Base-by-base conservation (phyloP, 1,139 yeast genomes). In the Yamadazyma triangularis region DNA sequence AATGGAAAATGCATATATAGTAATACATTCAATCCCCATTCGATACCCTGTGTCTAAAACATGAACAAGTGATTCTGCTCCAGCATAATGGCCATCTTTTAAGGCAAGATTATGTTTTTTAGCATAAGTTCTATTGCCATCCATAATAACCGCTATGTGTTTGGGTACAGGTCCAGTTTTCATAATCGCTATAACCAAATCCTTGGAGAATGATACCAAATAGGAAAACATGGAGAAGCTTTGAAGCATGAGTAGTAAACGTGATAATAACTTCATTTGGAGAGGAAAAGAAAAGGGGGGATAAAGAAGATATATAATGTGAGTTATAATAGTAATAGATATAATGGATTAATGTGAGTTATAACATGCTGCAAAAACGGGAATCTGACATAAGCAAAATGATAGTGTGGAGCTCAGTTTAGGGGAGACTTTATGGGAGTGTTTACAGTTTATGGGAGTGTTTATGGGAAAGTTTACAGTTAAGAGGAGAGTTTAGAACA, bases 61-160 rank as follows among this genome's bases (percentile, higher is more conserved):
- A 25, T 57, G 53, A n/a, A 59, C 44, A 34, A 75, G 55, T 0
- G 77, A 56, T 30, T 66, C 67, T 1, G 79, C 77, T 0, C 81
- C 81, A 2, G 73, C 69, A 25, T 51, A 50, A 44, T 75, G 81
- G 6, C 80, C 81, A 18, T 73, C 73, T 34, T 62, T 61, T 14
- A 73, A 45, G 2, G 68, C 57, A 12, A 73, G 35, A 8, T 60
- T 57, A 13, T 59, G 56, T 8, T 45, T 48, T 33, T 67, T 67
- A 10, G 81, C 79, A 41, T 54, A 75, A 23, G 79, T 58, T 39
- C 81, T 53, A 43, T 75, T 75, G 1, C 80, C 81, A 45, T 75
- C 81, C 80, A 75, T 73, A 23, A 75, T 75, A 36, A 75, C 55
- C 0, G 78, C 78, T 13, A 75, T 47, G 42, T 75, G 81, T 25